Percentiles rank a stretch among this genome's conserved stretches.
Conservation (phyloP, 176 grass and related monocot genomes). For the barley (Hordeum vulgare) region MorexV3_pseudomolecules_assembly NC_058523.1:503069687-503070186, state of each 20-base stretch:
- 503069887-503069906: not conserved
- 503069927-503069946: not conserved
- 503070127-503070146: conserved; percentile 64
- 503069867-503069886: not conserved
- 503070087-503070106: conserved; percentile 88
- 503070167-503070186: not conserved
- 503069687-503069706: not conserved
- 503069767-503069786: not conserved
- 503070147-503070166: conserved; percentile 7
- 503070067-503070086: conserved; percentile 90
- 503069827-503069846: not conserved
- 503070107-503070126: conserved; percentile 89
- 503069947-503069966: conserved; percentile 59
- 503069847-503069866: not conserved
- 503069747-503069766: not conserved
- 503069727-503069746: not conserved
- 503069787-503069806: not conserved
- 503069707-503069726: not conserved
- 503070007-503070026: conserved; percentile 84
- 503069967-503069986: conserved; percentile 91
- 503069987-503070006: conserved; percentile 94
- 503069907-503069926: conserved; percentile 10
- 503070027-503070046: conserved; percentile 91
- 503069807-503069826: not conserved
- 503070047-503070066: conserved; percentile 93